These are phyloP conservation scores for Akanthomyces dipterigenus DNA, from an alignment of 2,329 filamentous ascomycete species.

Conservation along the genomic window DNA sequence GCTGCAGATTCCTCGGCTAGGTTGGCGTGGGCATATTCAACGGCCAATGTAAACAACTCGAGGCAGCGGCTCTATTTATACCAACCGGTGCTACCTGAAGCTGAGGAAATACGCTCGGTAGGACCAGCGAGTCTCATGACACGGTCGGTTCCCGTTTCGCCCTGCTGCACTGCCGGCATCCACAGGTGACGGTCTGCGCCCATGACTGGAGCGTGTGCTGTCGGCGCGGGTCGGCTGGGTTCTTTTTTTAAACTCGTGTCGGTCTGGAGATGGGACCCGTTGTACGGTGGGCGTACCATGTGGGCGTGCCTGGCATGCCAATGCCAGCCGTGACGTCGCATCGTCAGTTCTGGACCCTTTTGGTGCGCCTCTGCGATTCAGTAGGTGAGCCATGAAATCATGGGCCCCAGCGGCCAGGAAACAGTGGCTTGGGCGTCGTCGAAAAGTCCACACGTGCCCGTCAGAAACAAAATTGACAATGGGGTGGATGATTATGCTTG, in stretches of 20 bases:
- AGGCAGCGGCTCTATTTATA: background rate
- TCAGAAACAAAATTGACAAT: background rate
- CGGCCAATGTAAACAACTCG: background rate
- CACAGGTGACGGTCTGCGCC: background rate
- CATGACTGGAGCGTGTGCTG: background rate
- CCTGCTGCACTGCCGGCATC: background rate
- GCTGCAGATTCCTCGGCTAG: background rate
- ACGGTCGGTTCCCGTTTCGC: background rate
- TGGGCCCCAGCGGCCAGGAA: background rate
- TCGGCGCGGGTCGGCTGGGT: background rate
- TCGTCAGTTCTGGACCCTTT: background rate
- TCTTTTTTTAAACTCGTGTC: constrained; percentile 5
- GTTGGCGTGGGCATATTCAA: background rate
- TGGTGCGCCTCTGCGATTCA: background rate
- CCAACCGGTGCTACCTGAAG: background rate
- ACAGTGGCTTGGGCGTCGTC: background rate
- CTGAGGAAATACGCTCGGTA: background rate
- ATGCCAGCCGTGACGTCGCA: background rate
- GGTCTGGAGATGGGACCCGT: background rate
- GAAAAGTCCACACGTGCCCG: background rate
- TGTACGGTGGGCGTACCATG: background rate
- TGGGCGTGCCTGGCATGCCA: background rate
- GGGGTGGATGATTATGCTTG: background rate
- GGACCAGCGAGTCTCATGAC: background rate
- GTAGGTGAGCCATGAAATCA: background rate